phyloP scores from a whole-genome alignment of 768 basidiomycete species.

The Tricholoma saponaceum region DNA sequence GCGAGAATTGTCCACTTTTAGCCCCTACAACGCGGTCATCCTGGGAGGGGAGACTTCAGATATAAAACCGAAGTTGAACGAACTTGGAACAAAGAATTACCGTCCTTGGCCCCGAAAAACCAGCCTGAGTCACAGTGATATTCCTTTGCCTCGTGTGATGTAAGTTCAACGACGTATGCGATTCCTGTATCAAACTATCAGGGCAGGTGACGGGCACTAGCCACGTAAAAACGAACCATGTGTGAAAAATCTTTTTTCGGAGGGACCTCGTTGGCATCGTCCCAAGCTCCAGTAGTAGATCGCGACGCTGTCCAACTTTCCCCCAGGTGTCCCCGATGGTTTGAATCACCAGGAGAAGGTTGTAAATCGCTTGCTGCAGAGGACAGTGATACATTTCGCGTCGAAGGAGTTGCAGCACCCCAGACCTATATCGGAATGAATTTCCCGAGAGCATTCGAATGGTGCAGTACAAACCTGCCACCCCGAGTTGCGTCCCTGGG shows the following conservation, averaged over 20 bases:
- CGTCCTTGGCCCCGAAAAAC: constrained; percentile 36
- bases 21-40: constrained; percentile 42
- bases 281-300: constrained; percentile 55
- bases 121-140: constrained; percentile 31
- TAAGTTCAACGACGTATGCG: constrained; percentile 37
- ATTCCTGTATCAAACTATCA: constrained; percentile 32
- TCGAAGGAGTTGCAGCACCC: constrained; percentile 46
- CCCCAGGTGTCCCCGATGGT: constrained; percentile 41
- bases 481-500: constrained; percentile 50
- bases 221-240: constrained; percentile 27
- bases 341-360: constrained; percentile 39
- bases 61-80: constrained; percentile 5
- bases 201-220: constrained; percentile 9
- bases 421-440: constrained; percentile 47
- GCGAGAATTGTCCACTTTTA: constrained; percentile 49
- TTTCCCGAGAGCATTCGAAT: constrained; percentile 1
- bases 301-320: constrained; percentile 53
- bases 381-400: constrained; percentile 59
- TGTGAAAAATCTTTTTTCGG: constrained; percentile 47
- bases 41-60: constrained; percentile 24
- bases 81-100: constrained; percentile 26
- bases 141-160: constrained; percentile 47
- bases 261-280: constrained; percentile 45
- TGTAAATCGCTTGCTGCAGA: constrained; percentile 54
- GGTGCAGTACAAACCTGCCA: constrained; percentile 54